Evolutionary conservation across 1,284 basidiomycete species (phyloP).

Genomic region (Phellopilus nigrolimitatus): DNA sequence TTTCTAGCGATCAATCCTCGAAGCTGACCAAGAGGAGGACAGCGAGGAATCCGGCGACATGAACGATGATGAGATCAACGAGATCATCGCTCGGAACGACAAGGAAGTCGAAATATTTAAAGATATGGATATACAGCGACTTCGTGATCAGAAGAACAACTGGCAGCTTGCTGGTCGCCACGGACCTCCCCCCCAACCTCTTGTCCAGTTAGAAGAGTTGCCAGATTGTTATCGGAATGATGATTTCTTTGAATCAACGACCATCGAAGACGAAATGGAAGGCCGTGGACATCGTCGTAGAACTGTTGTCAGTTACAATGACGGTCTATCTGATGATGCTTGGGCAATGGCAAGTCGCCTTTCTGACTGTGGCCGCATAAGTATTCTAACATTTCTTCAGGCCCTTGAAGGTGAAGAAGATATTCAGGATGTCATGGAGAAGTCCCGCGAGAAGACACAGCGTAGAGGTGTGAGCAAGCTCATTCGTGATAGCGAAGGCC

Average conservation of each 20-base stretch:
- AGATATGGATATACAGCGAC: conserved; percentile 81
- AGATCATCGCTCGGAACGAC: conserved; percentile 85
- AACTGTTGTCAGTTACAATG: conserved; percentile 88
- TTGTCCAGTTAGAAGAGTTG: conserved; percentile 88
- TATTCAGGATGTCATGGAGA: conserved; percentile 69
- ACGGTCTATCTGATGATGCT: conserved; percentile 91
- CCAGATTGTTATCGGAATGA: conserved; percentile 90
- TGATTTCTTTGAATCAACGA: conserved; percentile 68
- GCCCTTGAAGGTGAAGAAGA: conserved; percentile 89
- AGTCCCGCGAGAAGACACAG: conserved; percentile 56
- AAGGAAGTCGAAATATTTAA: conserved; percentile 78
- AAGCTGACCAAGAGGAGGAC: conserved; percentile 88
- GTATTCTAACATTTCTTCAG: conserved; percentile 30
- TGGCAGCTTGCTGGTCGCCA: conserved; percentile 79
- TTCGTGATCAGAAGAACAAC: conserved; percentile 58
- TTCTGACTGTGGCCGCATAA: conserved; percentile 2
- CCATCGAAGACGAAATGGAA: conserved; percentile 66
- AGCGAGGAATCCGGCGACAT: conserved; percentile 92
- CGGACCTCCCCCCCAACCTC: conserved; percentile 72
- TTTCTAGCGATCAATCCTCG: conserved; percentile 72
- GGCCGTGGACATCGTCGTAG: conserved; percentile 83
- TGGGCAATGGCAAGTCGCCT: conserved; percentile 68
- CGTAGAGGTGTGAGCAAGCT: conserved; percentile 50
- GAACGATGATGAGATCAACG: conserved; percentile 97
- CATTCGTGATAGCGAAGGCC: conserved; percentile 44